phyloP scores from a whole-genome alignment of 352 stramenopile species.

The Pythium phragmiticola region DNA sequence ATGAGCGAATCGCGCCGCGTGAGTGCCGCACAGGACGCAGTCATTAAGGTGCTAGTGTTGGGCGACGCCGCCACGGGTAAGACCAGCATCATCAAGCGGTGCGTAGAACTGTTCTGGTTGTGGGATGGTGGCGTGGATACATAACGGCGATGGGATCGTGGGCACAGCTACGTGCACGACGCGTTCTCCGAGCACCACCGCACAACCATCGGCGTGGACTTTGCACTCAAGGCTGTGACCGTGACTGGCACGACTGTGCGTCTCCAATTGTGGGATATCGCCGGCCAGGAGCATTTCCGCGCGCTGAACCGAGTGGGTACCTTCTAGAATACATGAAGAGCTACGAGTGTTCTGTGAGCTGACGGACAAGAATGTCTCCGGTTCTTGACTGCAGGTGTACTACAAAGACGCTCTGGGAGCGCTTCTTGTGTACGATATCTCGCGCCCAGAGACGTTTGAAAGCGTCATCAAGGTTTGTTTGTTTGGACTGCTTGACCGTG shows the following conservation, averaged over 20 bases:
- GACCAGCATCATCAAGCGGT: conserved; percentile 93
- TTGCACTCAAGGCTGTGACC: conserved; percentile 89
- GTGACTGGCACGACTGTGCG: conserved; percentile 86
- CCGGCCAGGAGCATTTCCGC: conserved; percentile 93
- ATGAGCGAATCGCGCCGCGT: conserved; percentile 66
- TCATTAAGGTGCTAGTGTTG: conserved; percentile 92
- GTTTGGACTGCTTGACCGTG: neutral
- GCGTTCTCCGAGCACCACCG: conserved; percentile 92
- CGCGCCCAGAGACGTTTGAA: conserved; percentile 89
- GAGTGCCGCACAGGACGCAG: conserved; percentile 79
- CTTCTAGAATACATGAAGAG: neutral
- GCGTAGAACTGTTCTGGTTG: conserved; percentile 20
- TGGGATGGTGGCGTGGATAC: neutral
- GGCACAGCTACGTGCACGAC: conserved; percentile 84
- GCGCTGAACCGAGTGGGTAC: conserved; percentile 81
- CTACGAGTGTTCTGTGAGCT: neutral
- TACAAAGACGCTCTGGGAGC: conserved; percentile 92
- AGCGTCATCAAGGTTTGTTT: conserved; percentile 74
- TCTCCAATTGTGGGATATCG: conserved; percentile 94
- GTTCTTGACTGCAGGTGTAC: conserved; percentile 60
- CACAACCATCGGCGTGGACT: conserved; percentile 92
- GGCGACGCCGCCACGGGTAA: conserved; percentile 91
- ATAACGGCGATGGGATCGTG: conserved; percentile 2
- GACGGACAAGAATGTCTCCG: neutral
- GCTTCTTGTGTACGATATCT: conserved; percentile 92